phyloP scores from a whole-genome alignment of 257 asterid species.

The Eustoma russellianum region DNA sequence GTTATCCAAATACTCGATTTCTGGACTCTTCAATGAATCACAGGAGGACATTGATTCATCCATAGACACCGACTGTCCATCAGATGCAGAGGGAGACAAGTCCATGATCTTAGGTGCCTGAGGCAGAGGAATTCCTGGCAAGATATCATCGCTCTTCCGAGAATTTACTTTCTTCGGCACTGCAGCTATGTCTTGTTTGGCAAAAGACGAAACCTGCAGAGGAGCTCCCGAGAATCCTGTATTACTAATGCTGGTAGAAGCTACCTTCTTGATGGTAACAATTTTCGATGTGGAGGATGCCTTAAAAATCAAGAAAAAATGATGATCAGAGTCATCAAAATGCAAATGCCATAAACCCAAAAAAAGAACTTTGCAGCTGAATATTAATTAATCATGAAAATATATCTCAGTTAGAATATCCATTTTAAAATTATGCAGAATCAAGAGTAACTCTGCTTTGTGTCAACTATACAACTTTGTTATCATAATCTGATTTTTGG shows the following conservation, averaged over 20 bases:
- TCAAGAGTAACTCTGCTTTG: too few species aligned
- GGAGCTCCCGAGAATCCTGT: slow-evolving; percentile 10
- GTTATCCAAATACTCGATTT: slow-evolving; percentile 74
- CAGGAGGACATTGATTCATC: slow-evolving; percentile 86
- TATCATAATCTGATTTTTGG: too few species aligned
- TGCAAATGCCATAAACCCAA: too few species aligned
- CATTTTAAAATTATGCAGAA: too few species aligned
- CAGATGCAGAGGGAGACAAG: slow-evolving; percentile 43
- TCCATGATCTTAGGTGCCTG: slow-evolving; percentile 20
- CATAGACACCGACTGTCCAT: slow-evolving; percentile 50
- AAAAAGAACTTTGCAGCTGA: too few species aligned
- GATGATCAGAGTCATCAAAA: too few species aligned
- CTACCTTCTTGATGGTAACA: slow-evolving; percentile 56
- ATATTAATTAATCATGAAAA: too few species aligned
- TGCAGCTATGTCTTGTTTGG: slow-evolving; percentile 32
- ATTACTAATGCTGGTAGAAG: slow-evolving; percentile 27
- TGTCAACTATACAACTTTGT: too few species aligned
- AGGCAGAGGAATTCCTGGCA: slow-evolving; percentile 16
- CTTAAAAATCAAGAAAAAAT: slow-evolving; percentile 17
- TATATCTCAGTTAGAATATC: too few species aligned
- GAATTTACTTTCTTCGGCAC: slow-evolving; percentile 20
- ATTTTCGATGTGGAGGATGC: slow-evolving; percentile 57
- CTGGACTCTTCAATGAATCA: slow-evolving; percentile 78
- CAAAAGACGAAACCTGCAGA: slow-evolving; percentile 30
- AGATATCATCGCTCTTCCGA: slow-evolving; percentile 23